phyloP scores from a whole-genome alignment of 208 protist genomes.

The Leishmania aethiopica region DNA sequence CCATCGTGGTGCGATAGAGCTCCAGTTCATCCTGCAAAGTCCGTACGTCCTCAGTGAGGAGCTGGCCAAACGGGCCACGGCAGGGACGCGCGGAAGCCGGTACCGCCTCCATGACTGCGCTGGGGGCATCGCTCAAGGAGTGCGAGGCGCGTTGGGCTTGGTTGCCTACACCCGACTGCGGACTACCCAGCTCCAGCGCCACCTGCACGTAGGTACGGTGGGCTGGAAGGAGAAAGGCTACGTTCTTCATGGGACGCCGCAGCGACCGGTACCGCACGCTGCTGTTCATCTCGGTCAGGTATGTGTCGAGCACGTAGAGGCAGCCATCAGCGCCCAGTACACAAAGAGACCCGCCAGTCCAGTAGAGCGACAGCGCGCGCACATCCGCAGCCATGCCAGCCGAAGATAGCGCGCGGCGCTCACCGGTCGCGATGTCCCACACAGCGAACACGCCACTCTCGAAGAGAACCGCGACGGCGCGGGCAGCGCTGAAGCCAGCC shows the following conservation, averaged over 20 bases:
- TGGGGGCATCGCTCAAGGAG: conserved; percentile 24
- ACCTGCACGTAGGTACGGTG: conserved; percentile 78
- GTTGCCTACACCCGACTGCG: not conserved
- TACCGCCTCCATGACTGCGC: conserved; percentile 43
- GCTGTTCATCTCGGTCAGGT: conserved; percentile 65
- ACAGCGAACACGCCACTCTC: conserved; percentile 56
- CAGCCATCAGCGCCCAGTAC: conserved; percentile 57
- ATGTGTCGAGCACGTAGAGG: conserved; percentile 59
- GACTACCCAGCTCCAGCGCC: conserved; percentile 29
- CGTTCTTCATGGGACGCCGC: conserved; percentile 69
- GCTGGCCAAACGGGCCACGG: conserved; percentile 80
- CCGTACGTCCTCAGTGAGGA: conserved; percentile 52
- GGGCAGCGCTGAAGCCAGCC: conserved; percentile 2
- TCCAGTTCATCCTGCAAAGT: conserved; percentile 67
- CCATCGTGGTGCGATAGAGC: conserved; percentile 80
- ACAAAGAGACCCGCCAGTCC: conserved; percentile 52
- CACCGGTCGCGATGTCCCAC: conserved; percentile 57
- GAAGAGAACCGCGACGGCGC: conserved; percentile 37
- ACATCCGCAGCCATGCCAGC: conserved; percentile 22
- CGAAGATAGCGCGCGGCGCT: conserved; percentile 50
- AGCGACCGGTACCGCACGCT: conserved; percentile 54
- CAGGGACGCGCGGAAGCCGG: conserved; percentile 43
- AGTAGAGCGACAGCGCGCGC: conserved; percentile 39
- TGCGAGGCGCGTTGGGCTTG: not conserved
- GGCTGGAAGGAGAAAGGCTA: conserved; percentile 72